Conservation (phyloP, 495 filamentous ascomycete species). For the Aspergillus bertholletiae region DNA sequence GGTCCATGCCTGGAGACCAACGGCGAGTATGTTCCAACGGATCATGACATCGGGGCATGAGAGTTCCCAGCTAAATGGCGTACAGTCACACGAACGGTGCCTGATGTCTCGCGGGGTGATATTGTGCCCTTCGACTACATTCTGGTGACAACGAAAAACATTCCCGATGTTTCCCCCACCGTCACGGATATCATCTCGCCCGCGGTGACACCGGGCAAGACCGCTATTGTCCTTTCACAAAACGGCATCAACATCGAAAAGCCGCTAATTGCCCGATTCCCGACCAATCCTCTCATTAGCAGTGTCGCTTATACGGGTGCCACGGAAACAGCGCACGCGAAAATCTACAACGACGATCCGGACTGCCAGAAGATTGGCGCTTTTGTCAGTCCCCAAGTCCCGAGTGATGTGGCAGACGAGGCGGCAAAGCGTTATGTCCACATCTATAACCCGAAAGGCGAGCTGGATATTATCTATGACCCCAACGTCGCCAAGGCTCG, state of each 20-base stretch:
- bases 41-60: too few species aligned
- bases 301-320: constrained; percentile 47
- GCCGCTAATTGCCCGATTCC: constrained; percentile 48
- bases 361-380: too few species aligned
- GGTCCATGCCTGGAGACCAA: too few species aligned
- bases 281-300: constrained; percentile 46
- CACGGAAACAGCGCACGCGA: constrained; percentile 42
- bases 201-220: constrained; percentile 44
- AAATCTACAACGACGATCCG: constrained; percentile 43
- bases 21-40: too few species aligned
- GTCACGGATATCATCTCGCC: constrained; percentile 43
- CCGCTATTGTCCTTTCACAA: constrained; percentile 55
- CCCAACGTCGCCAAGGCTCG: too few species aligned
- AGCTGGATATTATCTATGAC: too few species aligned
- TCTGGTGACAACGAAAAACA: constrained; percentile 41
- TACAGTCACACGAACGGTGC: constrained; percentile 30
- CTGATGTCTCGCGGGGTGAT: constrained; percentile 28
- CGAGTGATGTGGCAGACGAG: too few species aligned
- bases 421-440: too few species aligned
- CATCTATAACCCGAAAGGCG: too few species aligned
- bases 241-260: constrained; percentile 64
- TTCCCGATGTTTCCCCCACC: constrained; percentile 38
- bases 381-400: too few species aligned
- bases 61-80: not conserved
- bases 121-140: constrained; percentile 44